Evolutionary conservation across 2,329 filamentous ascomycete species (phyloP).

Genomic region (Diaporthe sp.): DNA sequence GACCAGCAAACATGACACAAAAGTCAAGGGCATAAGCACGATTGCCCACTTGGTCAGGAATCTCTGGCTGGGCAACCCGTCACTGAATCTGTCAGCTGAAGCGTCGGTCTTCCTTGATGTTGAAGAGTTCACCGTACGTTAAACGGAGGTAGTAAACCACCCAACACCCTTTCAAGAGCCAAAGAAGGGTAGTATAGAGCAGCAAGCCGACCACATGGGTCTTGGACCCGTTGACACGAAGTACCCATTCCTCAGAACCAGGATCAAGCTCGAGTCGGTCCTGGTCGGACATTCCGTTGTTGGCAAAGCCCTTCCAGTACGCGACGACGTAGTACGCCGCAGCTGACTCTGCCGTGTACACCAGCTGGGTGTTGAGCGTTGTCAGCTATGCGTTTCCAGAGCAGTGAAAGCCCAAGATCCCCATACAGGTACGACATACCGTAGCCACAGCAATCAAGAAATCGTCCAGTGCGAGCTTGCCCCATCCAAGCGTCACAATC

Average conservation of each 20-base stretch:
- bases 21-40: constrained; percentile 55
- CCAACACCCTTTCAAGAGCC: constrained; percentile 66
- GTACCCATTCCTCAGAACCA: constrained; percentile 54
- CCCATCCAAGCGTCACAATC: constrained; percentile 41
- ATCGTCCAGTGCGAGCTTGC: constrained; percentile 42
- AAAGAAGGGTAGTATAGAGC: constrained; percentile 62
- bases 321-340: constrained; percentile 45
- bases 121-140: constrained; percentile 51
- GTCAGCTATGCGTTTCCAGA: not conserved
- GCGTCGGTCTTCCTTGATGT: not conserved
- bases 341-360: constrained; percentile 44
- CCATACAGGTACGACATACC: constrained; percentile 34
- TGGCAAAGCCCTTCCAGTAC: constrained; percentile 45
- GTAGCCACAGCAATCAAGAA: constrained; percentile 42
- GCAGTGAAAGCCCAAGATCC: no score
- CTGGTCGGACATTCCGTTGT: constrained; percentile 60
- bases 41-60: constrained; percentile 56
- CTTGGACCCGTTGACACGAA: constrained; percentile 64
- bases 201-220: constrained; percentile 66
- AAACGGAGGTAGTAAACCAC: constrained; percentile 65
- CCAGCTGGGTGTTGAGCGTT: constrained; percentile 31
- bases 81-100: constrained; percentile 44
- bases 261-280: constrained; percentile 56
- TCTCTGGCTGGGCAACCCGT: constrained; percentile 54
- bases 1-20: constrained; percentile 57